These are phyloP conservation scores for Penicillium frequentans DNA, from an alignment of 2,329 filamentous ascomycete genomes.

Conservation along the genomic window DNA sequence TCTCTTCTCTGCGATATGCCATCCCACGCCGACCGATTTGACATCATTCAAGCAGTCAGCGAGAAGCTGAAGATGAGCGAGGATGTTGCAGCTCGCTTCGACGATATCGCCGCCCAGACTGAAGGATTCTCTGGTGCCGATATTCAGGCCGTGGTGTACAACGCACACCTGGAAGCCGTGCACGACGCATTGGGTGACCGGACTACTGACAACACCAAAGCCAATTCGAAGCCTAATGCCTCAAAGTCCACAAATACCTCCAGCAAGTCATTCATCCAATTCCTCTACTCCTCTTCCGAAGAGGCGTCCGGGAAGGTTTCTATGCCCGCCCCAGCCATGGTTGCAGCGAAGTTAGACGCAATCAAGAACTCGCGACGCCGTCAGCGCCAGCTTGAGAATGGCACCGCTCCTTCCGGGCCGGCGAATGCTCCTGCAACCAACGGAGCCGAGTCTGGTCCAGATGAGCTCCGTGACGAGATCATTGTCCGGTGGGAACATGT, in stretches of 20 bases:
- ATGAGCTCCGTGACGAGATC: slow-evolving; percentile 62
- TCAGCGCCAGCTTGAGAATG: slow-evolving; percentile 54
- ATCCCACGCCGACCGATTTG: slow-evolving; percentile 72
- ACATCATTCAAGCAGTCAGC: slow-evolving; percentile 84
- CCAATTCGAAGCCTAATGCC: slow-evolving; percentile 27
- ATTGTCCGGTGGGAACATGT: slow-evolving; percentile 84
- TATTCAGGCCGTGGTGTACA: slow-evolving; percentile 90
- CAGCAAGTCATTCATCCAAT: slow-evolving; percentile 67
- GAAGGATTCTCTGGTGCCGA: slow-evolving; percentile 94
- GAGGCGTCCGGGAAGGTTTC: slow-evolving; percentile 55
- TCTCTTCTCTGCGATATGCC: slow-evolving; percentile 90
- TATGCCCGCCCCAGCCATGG: slow-evolving; percentile 75
- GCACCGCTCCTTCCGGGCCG: slow-evolving; percentile 12
- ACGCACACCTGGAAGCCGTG: slow-evolving; percentile 94
- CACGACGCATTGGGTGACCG: slow-evolving; percentile 78
- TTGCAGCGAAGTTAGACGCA: slow-evolving; percentile 77
- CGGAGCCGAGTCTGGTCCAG: slow-evolving; percentile 25
- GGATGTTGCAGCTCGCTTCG: slow-evolving; percentile 63
- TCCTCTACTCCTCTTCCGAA: slow-evolving; percentile 67
- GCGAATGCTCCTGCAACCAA: slow-evolving; percentile 16
- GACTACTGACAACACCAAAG: slow-evolving; percentile 41
- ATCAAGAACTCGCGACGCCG: slow-evolving; percentile 71
- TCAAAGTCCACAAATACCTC: slow-evolving; percentile 32
- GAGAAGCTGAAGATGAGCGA: slow-evolving; percentile 73
- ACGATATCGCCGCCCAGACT: slow-evolving; percentile 75